phyloP scores from a whole-genome alignment of 805 yeast species.

The Metschnikowia hibisci region DNA sequence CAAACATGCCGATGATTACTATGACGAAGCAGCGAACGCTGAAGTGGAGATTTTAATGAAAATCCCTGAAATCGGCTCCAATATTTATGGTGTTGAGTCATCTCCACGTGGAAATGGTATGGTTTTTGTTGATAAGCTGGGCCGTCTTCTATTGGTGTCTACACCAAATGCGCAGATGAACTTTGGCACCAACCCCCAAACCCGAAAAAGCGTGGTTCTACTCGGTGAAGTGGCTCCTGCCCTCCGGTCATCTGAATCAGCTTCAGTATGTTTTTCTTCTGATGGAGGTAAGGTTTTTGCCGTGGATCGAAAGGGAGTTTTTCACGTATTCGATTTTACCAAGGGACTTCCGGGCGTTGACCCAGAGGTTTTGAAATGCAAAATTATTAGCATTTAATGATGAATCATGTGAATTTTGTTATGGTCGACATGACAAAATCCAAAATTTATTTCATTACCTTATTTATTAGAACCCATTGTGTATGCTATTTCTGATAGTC shows the following conservation, averaged over 20 bases:
- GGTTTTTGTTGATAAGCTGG: slow-evolving; percentile 76
- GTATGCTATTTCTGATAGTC: too few species aligned
- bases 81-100: slow-evolving; percentile 67
- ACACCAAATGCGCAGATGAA: slow-evolving; percentile 44
- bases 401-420: too few species aligned
- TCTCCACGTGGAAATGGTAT: slow-evolving; percentile 87
- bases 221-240: slow-evolving; percentile 81
- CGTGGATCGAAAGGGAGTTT: slow-evolving; percentile 76
- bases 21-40: slow-evolving; percentile 18
- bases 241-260: slow-evolving; percentile 68
- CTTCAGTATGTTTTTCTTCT: slow-evolving; percentile 67
- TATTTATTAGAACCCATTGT: too few species aligned
- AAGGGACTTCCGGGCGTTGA: slow-evolving; percentile 74
- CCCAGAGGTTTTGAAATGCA: slow-evolving; percentile 63
- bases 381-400: slow-evolving; percentile 39
- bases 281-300: slow-evolving; percentile 78
- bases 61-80: slow-evolving; percentile 76
- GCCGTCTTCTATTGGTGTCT: slow-evolving; percentile 65
- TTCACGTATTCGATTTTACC: slow-evolving; percentile 81
- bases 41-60: slow-evolving; percentile 41
- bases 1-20: slow-evolving; percentile 4
- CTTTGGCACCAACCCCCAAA: slow-evolving; percentile 9
- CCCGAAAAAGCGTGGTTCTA: slow-evolving; percentile 51
- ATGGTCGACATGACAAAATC: too few species aligned
- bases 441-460: too few species aligned